Evolutionary conservation across 116 monocot genomes (phyloP), one percentile per base, ranked within the genome.

Genomic region (Cymodocea nodosa): DNA sequence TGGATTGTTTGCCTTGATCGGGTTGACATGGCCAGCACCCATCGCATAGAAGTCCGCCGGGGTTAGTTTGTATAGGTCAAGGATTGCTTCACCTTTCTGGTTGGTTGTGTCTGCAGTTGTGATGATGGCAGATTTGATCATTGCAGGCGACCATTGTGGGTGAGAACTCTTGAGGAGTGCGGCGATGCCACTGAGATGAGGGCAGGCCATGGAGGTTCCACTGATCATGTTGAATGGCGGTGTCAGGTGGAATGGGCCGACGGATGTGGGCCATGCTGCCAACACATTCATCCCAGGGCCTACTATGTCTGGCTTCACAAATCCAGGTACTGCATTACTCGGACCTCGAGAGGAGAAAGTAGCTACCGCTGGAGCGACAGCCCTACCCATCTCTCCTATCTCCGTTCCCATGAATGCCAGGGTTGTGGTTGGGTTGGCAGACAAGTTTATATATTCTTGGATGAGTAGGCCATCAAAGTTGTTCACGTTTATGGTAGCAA

Each of bases 281-380:
- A 63, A 44, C 25, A 71, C 18, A 20, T 55, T 71, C 20, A 71
- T 52, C 0, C 60, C 60, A 60, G 24, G 60, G 15, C 60, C 75
- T 10, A 59, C 50, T 8, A 76, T 63, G 34, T 76, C 75, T 0
- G 70, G 75, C 50, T 76, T 76, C 0, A 69, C 19, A 0, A 76
- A n/a, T 0, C 54, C 64, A 11, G 65, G 75, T 15, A 10, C 35
- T 17, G 18, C 15, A 5, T 13, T 1, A 18, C 57, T 70, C 10
- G 75, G 75, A 15, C 75, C 75, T 35, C 70, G 44, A 0, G 70
- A 63, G 4, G 70, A 70, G 69, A 70, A 76, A 2, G 75, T 11
- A 0, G 64, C 52, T 15, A 76, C 70, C 4, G 15, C 22, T 13
- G 62, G 18, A 4, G 75, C 57, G 10, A 3, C 3, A 30, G 30